Base-by-base conservation (phyloP, 768 basidiomycete species). In the Lyophyllum atratum region DNA sequence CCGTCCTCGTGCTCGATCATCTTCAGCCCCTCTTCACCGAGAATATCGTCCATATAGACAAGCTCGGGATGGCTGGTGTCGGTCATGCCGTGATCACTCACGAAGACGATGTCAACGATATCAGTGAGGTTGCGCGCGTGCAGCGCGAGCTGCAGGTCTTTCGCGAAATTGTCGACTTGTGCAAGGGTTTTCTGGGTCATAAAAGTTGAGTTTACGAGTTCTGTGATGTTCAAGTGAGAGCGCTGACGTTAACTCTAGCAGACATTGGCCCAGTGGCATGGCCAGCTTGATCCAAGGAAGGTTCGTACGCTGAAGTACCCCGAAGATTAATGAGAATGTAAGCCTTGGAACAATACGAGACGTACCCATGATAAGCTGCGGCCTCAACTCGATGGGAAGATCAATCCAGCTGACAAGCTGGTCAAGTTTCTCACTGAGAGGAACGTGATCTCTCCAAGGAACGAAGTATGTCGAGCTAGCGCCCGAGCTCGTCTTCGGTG, bases 41-140 rank as follows among this genome's bases (percentile, higher is more conserved):
- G 74, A 55, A 93, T 83, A 62, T 92, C 89, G 67, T 97, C 93
- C 52, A 97, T 77, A 70, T 88, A 92, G 31, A 95, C 73, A 47
- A 83, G 79, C 48, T 88, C 83, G 0, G 86, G 85, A 59, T 90
- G 80, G 58, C 85, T 85, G n/a, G 93, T 96, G 68, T 92, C 90
- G 1, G 85, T 88, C 91, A 93, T 95, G n/a, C 92, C 93, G 64
- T 93, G 90, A 67, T 93, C 92, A 59, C 88, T 90, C 60, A 97
- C 93, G 63, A 95, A 94, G 22, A 96, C 81, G 29, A 96, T 79
- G 68, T 97, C 92, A 12, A 94, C 87, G 19, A 95, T 90, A 45
- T 89, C 82, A 1, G 84, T 86, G 24, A 96, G 79, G 65, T 95
- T 93, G 6, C 95, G 85, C 4, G 77, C 76, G 46, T 77, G 76